phyloP scores from a whole-genome alignment of 75 land plant species.

The Selaginella tamariscina region DNA sequence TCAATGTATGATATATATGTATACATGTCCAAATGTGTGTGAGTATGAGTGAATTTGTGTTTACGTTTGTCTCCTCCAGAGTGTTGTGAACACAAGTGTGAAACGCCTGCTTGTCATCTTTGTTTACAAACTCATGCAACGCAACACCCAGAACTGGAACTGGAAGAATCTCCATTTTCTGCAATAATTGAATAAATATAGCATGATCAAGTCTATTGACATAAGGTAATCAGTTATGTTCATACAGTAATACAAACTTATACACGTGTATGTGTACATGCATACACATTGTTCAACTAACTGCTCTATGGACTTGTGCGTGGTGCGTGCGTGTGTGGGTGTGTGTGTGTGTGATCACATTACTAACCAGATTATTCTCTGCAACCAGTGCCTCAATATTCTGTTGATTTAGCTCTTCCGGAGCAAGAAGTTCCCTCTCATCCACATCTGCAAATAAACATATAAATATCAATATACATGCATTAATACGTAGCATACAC shows the following conservation, averaged over 20 bases:
- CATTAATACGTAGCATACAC: not conserved
- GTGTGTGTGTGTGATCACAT: not conserved
- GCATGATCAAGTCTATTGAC: no score
- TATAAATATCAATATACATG: slow-evolving; percentile 1
- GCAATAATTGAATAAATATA: no score
- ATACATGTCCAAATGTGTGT: not conserved
- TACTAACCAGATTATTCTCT: slow-evolving; percentile 84
- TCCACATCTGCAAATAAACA: slow-evolving; percentile 15
- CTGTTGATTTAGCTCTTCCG: slow-evolving; percentile 96
- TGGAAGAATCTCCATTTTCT: slow-evolving; percentile 99
- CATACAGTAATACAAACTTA: no score
- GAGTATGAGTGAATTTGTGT: slow-evolving; percentile 10
- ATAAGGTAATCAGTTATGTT: no score
- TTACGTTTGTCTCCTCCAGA: slow-evolving; percentile 86
- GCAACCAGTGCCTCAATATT: slow-evolving; percentile 98
- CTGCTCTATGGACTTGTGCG: no score
- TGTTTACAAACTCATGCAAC: slow-evolving; percentile 91
- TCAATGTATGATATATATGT: not conserved
- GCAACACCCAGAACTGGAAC: slow-evolving; percentile 91
- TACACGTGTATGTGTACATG: no score
- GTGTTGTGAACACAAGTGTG: slow-evolving; percentile 64
- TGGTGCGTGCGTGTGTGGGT: no score
- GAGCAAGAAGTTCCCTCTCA: slow-evolving; percentile 70
- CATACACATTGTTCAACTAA: no score
- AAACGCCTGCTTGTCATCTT: slow-evolving; percentile 93